These are phyloP conservation scores for Cucurbita pepo DNA, from an alignment of 306 rosid genomes.

Conservation along the genomic window DNA sequence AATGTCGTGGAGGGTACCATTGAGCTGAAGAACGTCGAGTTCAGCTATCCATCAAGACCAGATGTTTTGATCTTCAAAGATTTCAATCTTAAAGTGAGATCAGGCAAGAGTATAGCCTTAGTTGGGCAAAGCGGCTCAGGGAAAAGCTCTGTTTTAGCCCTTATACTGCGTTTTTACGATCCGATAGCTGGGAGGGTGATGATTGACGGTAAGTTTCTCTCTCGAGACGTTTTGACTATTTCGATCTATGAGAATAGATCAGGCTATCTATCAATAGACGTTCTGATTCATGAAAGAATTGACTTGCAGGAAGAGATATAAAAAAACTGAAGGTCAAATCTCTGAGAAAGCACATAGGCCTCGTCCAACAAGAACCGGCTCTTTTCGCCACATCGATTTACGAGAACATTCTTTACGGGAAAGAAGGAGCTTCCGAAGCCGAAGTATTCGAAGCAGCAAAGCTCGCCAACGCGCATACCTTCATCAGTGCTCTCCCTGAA, in stretches of 20 bases:
- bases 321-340: conserved; percentile 58
- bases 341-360: conserved; percentile 69
- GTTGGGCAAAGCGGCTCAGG: conserved; percentile 98
- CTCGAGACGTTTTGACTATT: no score
- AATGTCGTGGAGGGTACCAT: conserved; percentile 62
- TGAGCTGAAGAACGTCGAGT: conserved; percentile 58
- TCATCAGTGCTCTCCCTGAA: conserved; percentile 74
- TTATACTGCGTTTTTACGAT: conserved; percentile 80
- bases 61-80: conserved; percentile 68
- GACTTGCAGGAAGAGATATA: conserved; percentile 71
- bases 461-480: conserved; percentile 77
- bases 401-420: conserved; percentile 77
- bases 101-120: conserved; percentile 68
- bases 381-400: conserved; percentile 77
- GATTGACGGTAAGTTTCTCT: conserved; percentile 58
- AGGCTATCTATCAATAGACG: no score
- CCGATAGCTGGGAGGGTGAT: conserved; percentile 62
- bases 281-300: no score
- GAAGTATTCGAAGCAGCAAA: conserved; percentile 87
- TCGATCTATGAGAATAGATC: no score
- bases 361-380: conserved; percentile 94
- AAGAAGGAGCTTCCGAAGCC: conserved; percentile 69
- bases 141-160: conserved; percentile 89
- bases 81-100: conserved; percentile 55
- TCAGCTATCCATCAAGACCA: conserved; percentile 86